Percentiles rank a stretch among this genome's conserved stretches.
phyloP scores from a whole-genome alignment of 2,329 filamentous ascomycete genomes.

The Raffaelea albimanens region DNA sequence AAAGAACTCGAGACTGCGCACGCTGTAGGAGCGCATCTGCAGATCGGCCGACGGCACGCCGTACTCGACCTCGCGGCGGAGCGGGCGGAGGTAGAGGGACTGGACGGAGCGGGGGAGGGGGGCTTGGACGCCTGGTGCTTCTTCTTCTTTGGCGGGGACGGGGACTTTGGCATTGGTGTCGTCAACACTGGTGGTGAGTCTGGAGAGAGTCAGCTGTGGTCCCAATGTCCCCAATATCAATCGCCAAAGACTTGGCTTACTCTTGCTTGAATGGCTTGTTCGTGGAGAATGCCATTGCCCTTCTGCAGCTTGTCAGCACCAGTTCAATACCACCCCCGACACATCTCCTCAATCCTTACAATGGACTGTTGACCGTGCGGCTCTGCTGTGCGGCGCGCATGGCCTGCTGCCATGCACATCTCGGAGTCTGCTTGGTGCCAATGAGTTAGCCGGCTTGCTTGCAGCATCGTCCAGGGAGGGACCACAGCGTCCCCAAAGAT shows the following conservation, averaged over 20 bases:
- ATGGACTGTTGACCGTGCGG: constrained; percentile 8
- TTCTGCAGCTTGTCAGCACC: neutral
- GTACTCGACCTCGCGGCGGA: constrained; percentile 64
- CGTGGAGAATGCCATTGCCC: neutral
- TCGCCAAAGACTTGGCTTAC: too few species aligned
- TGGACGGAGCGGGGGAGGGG: constrained; percentile 73
- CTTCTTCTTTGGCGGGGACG: neutral
- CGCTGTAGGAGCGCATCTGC: constrained; percentile 82
- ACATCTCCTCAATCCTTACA: constrained; percentile 7
- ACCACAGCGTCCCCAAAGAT: neutral
- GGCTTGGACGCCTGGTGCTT: constrained; percentile 13
- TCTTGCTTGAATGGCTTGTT: too few species aligned
- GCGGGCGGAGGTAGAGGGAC: constrained; percentile 75
- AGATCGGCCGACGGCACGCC: constrained; percentile 83
- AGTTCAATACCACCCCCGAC: neutral
- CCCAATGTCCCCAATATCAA: too few species aligned
- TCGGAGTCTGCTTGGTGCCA: constrained; percentile 3
- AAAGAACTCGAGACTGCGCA: constrained; percentile 89
- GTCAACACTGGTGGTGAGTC: neutral
- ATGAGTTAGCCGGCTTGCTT: too few species aligned
- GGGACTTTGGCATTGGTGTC: neutral
- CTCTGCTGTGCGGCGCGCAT: constrained; percentile 5
- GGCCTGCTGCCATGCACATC: constrained; percentile 9
- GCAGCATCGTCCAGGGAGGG: neutral
- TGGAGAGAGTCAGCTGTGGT: neutral